Evolutionary conservation across 768 basidiomycete species (phyloP).

Genomic region (Boletus rex-veris): DNA sequence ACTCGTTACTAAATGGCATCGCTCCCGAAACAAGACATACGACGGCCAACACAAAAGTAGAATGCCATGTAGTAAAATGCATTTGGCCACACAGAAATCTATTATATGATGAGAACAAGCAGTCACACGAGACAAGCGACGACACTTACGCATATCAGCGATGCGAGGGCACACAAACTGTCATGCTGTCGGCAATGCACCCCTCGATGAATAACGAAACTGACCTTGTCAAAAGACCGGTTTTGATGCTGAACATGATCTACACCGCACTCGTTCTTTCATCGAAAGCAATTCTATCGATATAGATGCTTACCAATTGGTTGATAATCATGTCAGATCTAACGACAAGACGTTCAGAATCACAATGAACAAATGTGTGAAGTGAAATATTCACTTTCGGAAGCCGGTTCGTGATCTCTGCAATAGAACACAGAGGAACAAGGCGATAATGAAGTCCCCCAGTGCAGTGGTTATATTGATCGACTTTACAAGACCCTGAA

Average conservation of each 20-base stretch:
- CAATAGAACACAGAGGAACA: constrained; percentile 44
- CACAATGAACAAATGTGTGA: not conserved
- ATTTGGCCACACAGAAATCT: constrained; percentile 47
- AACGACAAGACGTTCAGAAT: not conserved
- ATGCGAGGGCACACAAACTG: constrained; percentile 51
- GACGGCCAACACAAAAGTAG: constrained; percentile 55
- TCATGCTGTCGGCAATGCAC: constrained; percentile 4
- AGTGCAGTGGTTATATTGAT: constrained; percentile 49
- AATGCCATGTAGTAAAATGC: constrained; percentile 57
- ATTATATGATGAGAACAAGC: not conserved
- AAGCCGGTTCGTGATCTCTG: constrained; percentile 51
- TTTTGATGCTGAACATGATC: constrained; percentile 55
- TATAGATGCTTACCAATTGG: constrained; percentile 29
- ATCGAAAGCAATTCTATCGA: not conserved
- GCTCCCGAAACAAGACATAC: constrained; percentile 35
- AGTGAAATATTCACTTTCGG: constrained; percentile 29
- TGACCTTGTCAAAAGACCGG: constrained; percentile 32
- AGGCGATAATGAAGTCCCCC: constrained; percentile 49
- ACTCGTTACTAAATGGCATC: not conserved
- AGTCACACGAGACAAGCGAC: not conserved
- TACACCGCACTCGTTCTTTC: constrained; percentile 3
- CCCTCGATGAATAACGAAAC: not conserved
- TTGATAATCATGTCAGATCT: constrained; percentile 51
- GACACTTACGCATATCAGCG: constrained; percentile 44
- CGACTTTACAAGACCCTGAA: constrained; percentile 41